Evolutionary conservation across 768 basidiomycete genomes (phyloP), one percentile per base, ranked within the genome.

Genomic region (Porphyrellus cyaneotinctus): DNA sequence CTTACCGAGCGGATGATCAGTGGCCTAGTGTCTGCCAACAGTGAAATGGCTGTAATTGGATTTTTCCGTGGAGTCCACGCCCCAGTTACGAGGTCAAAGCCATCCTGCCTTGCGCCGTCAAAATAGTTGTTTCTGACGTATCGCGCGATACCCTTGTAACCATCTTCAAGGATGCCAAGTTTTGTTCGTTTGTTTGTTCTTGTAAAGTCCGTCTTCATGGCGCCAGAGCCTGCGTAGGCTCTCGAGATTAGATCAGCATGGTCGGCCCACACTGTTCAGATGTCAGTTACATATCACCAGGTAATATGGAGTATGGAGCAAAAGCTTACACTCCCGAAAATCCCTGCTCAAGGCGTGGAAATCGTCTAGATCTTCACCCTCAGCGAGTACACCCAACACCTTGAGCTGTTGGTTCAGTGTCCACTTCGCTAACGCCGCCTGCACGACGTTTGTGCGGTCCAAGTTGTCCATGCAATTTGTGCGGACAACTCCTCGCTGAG

Each of bases 401-500:
- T 78, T 79, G 51, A 99, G 77, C 64, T 98, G 95, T 46, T 77
- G 73, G 54, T 83, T 86, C 41, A 98, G 75, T 1, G 81, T 85
- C 81, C 85, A 89, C 68, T 89, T 92, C 15, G 89, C 97, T 44
- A 98, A 70, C 13, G 95, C 82, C 17, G 91, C 87, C 68, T 99
- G 97, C 6, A 93, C 88, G 38, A 99, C 95, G 68, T 98, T 98
- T 42, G 97, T 99, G 45, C 97, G 82, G 66, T 99, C 97, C 53
- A 97, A 75, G 62, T 86, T 88, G 68, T 97, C 95, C 97, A 97
- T 97, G 71, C 97, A 98, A 67, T 98, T 99, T 9, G 94, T 95
- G 41, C 97, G 82, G 38, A 97, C 83, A 43, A 82, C 78, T 18
- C 94, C 94, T 20, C 65, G 75, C 64, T 99, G 97, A 32, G 78